Base-by-base conservation (phyloP, 2,329 filamentous ascomycete species). In the Xylaria sp. region DNA sequence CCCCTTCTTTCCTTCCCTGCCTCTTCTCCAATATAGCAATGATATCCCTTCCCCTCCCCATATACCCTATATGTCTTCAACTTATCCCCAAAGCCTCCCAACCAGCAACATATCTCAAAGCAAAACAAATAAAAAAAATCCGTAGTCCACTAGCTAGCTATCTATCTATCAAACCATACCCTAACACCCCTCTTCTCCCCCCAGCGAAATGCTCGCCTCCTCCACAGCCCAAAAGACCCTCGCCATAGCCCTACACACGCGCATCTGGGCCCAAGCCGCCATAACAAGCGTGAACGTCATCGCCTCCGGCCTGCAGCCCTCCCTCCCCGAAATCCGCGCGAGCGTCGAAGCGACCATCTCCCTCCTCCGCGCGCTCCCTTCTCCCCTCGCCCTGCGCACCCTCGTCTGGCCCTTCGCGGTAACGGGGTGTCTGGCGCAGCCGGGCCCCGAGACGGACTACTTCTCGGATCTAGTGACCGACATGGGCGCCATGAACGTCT, bases 371-470 rank as follows among this genome's bases (percentile, higher is more conserved):
- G 51, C 51, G 1, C 65, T 75, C 32, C 70, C 71, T 0, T 72
- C 69, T 2, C 73, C 73, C 0, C 68, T 74, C 3, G 70, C 71
- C 9, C 68, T 78, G 51, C 71, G 73, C 23, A 78, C 75, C 5
- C 47, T 78, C 23, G 60, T 73, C 21, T 77, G 75, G 76, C 75
- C 76, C 8, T 76, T 78, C 60, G 74, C 71, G 21, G 71, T 78
- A 40, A 74, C 75, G 18, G 75, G 76, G 3, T 78, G 76, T 57
- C 71, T 77, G 29, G 72, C 71, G 18, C 64, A 66, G 10, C 37
- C 64, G 1, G 75, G 71, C n/a, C 68, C 74, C 48, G 66, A 75
- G 35, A n/a, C 70, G n/a, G 66, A 75, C 55, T 67, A 76, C 53
- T 75, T 75, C 66, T 55, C 63, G 23, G 68, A 68, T 18, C 68